These are phyloP conservation scores for Nymphaea colorata DNA, from an alignment of 164 flowering plant species.

Conservation along the genomic window DNA sequence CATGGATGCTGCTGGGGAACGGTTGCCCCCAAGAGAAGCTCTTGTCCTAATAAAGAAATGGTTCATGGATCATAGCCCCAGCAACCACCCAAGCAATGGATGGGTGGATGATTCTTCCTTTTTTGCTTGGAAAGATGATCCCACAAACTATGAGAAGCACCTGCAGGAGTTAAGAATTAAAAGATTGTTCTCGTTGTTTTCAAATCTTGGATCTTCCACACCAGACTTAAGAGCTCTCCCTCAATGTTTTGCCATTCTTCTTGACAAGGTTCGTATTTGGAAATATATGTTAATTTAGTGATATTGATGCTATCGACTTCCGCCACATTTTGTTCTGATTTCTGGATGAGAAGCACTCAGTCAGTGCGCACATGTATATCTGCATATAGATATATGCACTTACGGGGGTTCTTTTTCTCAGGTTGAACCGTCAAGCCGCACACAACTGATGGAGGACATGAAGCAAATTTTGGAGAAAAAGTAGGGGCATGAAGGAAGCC, in stretches of 20 bases:
- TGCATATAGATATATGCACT: not conserved
- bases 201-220: conserved; percentile 50
- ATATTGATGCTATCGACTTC: not conserved
- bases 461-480: not conserved
- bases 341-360: too few relatives aligned
- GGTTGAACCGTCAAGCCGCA: not conserved
- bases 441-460: not conserved
- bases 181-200: conserved; percentile 57
- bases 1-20: conserved; percentile 71
- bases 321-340: not conserved
- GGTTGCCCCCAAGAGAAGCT: conserved; percentile 51
- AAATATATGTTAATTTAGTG: too few relatives aligned
- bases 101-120: conserved; percentile 79
- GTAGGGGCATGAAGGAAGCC: not conserved
- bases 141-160: conserved; percentile 48
- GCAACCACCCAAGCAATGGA: conserved; percentile 26
- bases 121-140: conserved; percentile 69
- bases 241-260: conserved; percentile 69
- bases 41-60: conserved; percentile 53
- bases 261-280: conserved; percentile 45
- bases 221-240: conserved; percentile 78
- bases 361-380: not conserved
- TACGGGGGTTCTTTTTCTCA: not conserved
- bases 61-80: conserved; percentile 45
- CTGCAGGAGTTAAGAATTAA: conserved; percentile 64